Base-by-base conservation (phyloP, 1,284 basidiomycete species). In the Nidula niveotomentosa region DNA sequence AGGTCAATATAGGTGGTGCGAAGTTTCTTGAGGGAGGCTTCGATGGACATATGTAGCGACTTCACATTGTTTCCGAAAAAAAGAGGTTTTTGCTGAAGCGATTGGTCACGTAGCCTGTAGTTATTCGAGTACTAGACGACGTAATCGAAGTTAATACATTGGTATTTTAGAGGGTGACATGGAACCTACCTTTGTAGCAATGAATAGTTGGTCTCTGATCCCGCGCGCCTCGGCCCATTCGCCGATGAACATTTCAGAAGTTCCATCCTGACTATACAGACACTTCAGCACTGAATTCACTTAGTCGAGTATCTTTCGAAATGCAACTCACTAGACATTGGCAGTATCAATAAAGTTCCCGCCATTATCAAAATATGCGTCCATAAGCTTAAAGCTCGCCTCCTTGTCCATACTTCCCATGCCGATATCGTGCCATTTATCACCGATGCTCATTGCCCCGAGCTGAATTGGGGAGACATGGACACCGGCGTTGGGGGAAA, bases 331-430 rank as follows among this genome's bases (percentile, higher is more conserved):
- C 79, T 82, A 81, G 55, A 62, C 68, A 53, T 76, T 81, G 9
- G 83, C 72, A 0, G 81, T 84, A 56, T 84, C 81, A 55, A 85
- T 80, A 52, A 83, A 81, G 60, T 83, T 84, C 13, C 82, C 79
- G 23, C 45, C 45, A 47, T 17, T 15, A 30, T 47, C 45, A 47
- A 17, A 47, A 17, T 36, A 12, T 47, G 78, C 73, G 50, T 84
- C 76, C 1, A 84, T 70, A 0, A 83, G 69, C 67, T 76, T 69
- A 66, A 81, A 78, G 15, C 73, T 74, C 0, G 67, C 54, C n/a
- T 77, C 66, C 60, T 78, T 76, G 60, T 72, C 55, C 76, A 82
- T 83, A 3, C 62, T 56, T 1, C 78, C 78, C 51, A 62, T 43
- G 4, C 60, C 60, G 10, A 56, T 23, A 13, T 57, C 46, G 6